Base-by-base conservation (phyloP, 768 basidiomycete genomes). In the Lactarius quietus region DNA sequence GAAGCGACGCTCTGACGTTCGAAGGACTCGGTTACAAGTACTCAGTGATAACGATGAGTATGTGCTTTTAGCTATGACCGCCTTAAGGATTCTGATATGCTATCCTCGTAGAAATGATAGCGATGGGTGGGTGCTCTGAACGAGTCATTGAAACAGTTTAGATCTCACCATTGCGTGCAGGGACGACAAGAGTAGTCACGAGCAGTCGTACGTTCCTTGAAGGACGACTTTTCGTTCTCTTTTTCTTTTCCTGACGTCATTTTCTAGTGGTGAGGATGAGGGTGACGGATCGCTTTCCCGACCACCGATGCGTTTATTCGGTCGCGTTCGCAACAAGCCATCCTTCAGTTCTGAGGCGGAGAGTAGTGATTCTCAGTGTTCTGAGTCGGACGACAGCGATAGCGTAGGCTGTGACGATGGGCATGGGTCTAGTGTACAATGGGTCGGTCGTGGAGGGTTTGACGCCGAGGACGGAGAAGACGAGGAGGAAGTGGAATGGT, bases 301-400 rank as follows among this genome's bases (percentile, higher is more conserved):
- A 26, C 60, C 45, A 43, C 56, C 65, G 20, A 62, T 62, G 48
- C 61, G 35, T 52, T 61, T 58, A 62, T 66, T 53, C 17, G 65
- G 64, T 17, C 54, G 29, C 15, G 20, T 45, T 56, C 31, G 43
- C 15, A 35, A 28, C 18, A 35, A 18, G 15, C 31, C 10, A 23
- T 36, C 39, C 39, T 35, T 23, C 18, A n/a, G 12, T n/a, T 29
- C 31, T 3, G 61, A 58, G 3, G 60, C 6, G n/a, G 35, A 56
- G 43, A 26, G n/a, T 31, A 15, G 55, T 29, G 54, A 57, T 48
- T 57, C 53, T 12, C 33, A 28, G 9, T 38, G 41, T 43, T 45
- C 53, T 38, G 64, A 23, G 59, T 55, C 53, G 15, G 54, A n/a
- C 45, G 59, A 55, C 18, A 33, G 28, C 17, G 52, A 54, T 20